Base-by-base conservation (phyloP, 1,284 basidiomycete species). In the Microbotryomycetes sp. region DNA sequence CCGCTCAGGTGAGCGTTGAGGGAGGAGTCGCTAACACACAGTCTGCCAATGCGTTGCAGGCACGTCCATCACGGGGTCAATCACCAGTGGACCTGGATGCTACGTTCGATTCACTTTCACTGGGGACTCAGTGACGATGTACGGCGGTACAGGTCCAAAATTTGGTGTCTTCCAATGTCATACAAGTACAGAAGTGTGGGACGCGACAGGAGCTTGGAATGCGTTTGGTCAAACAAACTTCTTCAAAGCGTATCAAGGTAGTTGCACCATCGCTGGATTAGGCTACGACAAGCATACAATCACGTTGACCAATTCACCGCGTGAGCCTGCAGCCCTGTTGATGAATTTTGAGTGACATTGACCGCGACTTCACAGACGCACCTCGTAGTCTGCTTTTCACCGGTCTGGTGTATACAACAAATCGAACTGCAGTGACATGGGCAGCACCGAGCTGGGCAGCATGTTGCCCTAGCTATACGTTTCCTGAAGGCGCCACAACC, bases 251-350 rank as follows among this genome's bases (percentile, higher is more conserved):
- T 65, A 62, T 25, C 16, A 32, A 3, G 64, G 64, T 6, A 49
- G 36, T 15, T 65, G 64, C 48, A 12, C 6, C 0, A 56, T 65
- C 2, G 7, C 45, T 2, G 60, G 64, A 0, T 12, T 65, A 3
- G 64, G 64, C 0, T 65, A 50, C 42, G 54, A 46, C 22, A 49
- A 47, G 9, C 64, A 65, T 23, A 56, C 54, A 1, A 30, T 65
- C 1, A 30, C 55, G 29, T 26, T 61, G 1, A 51, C 54, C 3
- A 65, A 65, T 47, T 47, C 46, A 1, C 57, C 63, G 0, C 31
- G 63, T 65, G 15, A 48, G 59, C 29, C 5, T 28, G 16, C 15
- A 23, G 2, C 16, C 9, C 0, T n/a, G 23, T 7, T 25, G 4
- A 46, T 25, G 16, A 3, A n/a, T 32, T 22, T 25, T 23, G 47